A percentile compares a stretch with the other conserved stretches of the same genome.
Evolutionary conservation across 2,329 filamentous ascomycete species (phyloP).

Genomic region (Parastagonospora nodorum): DNA sequence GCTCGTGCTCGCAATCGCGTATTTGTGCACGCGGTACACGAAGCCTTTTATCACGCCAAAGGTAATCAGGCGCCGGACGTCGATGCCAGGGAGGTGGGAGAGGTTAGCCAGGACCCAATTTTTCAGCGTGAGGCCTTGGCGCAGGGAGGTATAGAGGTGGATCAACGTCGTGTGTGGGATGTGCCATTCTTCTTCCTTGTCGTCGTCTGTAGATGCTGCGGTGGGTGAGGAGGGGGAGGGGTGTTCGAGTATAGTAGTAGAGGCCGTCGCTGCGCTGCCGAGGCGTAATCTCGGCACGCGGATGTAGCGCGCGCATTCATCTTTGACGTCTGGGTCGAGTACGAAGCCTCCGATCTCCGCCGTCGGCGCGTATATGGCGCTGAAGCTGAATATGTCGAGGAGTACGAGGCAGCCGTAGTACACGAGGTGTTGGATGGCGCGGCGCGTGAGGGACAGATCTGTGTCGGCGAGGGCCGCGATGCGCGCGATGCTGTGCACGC

Average conservation of each 20-base stretch:
- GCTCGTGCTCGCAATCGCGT: slow-evolving; percentile 65
- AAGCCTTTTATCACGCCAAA: slow-evolving; percentile 97
- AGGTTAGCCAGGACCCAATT: slow-evolving; percentile 83
- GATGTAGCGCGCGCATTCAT: slow-evolving; percentile 88
- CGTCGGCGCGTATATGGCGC: slow-evolving; percentile 85
- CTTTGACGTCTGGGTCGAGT: slow-evolving; percentile 74
- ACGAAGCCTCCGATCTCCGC: slow-evolving; percentile 80
- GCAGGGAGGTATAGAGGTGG: slow-evolving; percentile 83
- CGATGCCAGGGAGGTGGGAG: slow-evolving; percentile 74
- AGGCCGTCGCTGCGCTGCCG: slow-evolving; percentile 20
- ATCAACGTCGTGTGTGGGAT: slow-evolving; percentile 60
- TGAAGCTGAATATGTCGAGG: slow-evolving; percentile 94
- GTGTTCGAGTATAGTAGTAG: slow-evolving; percentile 22
- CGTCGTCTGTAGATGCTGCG: slow-evolving; percentile 15
- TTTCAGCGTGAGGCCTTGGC: slow-evolving; percentile 80
- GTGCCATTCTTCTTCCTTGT: slow-evolving; percentile 8
- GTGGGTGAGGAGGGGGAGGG: slow-evolving; percentile 19
- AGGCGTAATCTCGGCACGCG: slow-evolving; percentile 47
- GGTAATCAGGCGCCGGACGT: slow-evolving; percentile 88
- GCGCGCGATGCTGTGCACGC: slow-evolving; percentile 84
- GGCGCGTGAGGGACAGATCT: slow-evolving; percentile 82
- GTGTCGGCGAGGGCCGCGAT: slow-evolving; percentile 86
- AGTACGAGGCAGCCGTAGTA: slow-evolving; percentile 92
- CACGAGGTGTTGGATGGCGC: slow-evolving; percentile 84
- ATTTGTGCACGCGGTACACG: slow-evolving; percentile 90